These are phyloP conservation scores for Paspalum notatum DNA, from an alignment of 176 grass and related monocot species.

Conservation along the genomic window DNA sequence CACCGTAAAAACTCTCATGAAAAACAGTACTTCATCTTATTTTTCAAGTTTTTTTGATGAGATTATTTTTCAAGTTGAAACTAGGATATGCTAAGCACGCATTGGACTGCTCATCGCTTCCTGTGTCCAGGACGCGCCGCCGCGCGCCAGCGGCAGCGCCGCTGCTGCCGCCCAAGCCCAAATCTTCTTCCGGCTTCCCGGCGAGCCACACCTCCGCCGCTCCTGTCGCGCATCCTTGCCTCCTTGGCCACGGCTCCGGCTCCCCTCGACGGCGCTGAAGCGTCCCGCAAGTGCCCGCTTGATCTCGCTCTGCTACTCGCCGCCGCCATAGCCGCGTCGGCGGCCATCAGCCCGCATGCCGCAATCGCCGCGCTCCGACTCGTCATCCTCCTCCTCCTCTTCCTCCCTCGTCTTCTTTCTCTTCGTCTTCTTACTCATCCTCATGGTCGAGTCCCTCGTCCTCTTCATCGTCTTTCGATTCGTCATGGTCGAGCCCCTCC, in stretches of 20 bases:
- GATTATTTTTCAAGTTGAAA: too few relatives aligned
- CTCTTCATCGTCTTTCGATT: not conserved
- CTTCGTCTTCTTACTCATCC: not conserved
- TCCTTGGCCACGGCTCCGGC: not conserved
- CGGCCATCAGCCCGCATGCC: not conserved
- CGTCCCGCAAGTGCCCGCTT: not conserved
- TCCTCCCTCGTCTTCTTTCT: not conserved
- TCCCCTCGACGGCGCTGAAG: not conserved
- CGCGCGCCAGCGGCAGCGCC: too few relatives aligned
- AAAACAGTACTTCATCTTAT: too few relatives aligned
- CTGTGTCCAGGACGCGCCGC: not conserved
- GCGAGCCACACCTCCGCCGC: not conserved
- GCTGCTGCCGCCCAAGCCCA: not conserved
- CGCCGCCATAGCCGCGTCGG: slow-evolving; percentile 1
- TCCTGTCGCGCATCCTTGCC: not conserved
- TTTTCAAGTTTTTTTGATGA: too few relatives aligned
- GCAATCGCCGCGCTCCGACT: slow-evolving; percentile 39
- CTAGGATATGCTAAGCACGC: too few relatives aligned
- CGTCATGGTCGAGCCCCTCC: too few relatives aligned
- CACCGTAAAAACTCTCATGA: too few relatives aligned
- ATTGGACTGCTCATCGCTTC: not conserved
- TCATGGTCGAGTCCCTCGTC: slow-evolving; percentile 14
- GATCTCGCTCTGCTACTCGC: slow-evolving; percentile 24
- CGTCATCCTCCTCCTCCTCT: not conserved
- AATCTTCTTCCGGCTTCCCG: not conserved